phyloP scores from a whole-genome alignment of 495 filamentous ascomycete species.

The Oidiodendron maius region DNA sequence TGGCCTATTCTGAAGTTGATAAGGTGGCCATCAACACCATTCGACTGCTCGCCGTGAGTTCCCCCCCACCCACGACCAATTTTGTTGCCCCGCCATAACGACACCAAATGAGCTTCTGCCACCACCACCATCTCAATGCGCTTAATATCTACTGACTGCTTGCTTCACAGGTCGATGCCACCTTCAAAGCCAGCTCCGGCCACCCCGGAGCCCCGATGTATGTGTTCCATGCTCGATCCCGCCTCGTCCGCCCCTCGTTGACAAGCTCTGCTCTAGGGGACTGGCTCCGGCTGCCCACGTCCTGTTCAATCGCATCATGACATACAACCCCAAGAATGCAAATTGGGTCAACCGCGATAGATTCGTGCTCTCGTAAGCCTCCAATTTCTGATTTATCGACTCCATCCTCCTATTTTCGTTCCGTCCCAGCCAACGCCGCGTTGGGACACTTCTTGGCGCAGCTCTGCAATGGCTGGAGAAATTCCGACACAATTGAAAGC shows the following conservation, averaged over 20 bases:
- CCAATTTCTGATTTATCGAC: no score
- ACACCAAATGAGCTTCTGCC: background rate
- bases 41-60: conserved; percentile 85
- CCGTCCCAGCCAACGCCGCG: background rate
- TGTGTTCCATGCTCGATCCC: background rate
- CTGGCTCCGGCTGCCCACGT: conserved; percentile 97
- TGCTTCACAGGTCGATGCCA: conserved; percentile 82
- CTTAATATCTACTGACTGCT: conserved; percentile 14
- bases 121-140: background rate
- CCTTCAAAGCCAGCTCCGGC: conserved; percentile 89
- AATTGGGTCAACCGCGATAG: conserved; percentile 95
- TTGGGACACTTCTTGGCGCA: no score
- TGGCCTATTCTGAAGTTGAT: conserved; percentile 84
- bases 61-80: conserved; percentile 18
- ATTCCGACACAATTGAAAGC: no score
- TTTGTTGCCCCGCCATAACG: conserved; percentile 1
- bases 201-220: conserved; percentile 95
- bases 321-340: conserved; percentile 98
- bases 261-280: conserved; percentile 24
- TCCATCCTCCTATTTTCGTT: background rate
- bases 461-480: no score
- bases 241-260: background rate
- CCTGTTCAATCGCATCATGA: conserved; percentile 98
- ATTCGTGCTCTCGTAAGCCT: conserved; percentile 96
- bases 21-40: conserved; percentile 95